Percentiles rank a stretch among this genome's conserved stretches.
Evolutionary conservation across 129 eudicot genomes (phyloP).

Genomic region (Centrapalus pauciflorus): DNA sequence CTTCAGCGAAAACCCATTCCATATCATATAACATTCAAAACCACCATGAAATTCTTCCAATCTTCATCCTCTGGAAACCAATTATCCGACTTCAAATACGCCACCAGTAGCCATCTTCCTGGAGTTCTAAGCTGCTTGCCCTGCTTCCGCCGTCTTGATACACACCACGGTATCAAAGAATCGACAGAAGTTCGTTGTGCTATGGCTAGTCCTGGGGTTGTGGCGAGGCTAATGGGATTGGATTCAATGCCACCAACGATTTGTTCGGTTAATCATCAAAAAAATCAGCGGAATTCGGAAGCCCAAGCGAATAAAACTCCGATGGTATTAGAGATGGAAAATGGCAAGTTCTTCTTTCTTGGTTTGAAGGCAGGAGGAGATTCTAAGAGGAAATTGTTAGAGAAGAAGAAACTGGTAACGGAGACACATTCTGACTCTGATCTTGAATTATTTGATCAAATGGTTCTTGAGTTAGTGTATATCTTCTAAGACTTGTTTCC

Average conservation of each 20-base stretch:
- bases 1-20: neutral
- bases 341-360: slow-evolving; percentile 55
- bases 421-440: slow-evolving; percentile 16
- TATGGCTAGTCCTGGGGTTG: slow-evolving; percentile 37
- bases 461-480: slow-evolving; percentile 49
- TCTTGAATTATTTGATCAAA: slow-evolving; percentile 25
- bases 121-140: slow-evolving; percentile 39
- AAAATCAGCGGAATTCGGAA: slow-evolving; percentile 11
- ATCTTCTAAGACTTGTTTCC: slow-evolving; percentile 6
- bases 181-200: slow-evolving; percentile 4
- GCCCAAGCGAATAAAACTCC: slow-evolving; percentile 34
- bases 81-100: slow-evolving; percentile 16
- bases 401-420: slow-evolving; percentile 22
- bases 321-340: slow-evolving; percentile 42
- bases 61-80: slow-evolving; percentile 25
- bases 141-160: slow-evolving; percentile 32
- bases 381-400: slow-evolving; percentile 41
- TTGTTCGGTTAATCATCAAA: slow-evolving; percentile 2
- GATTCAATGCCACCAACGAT: slow-evolving; percentile 48
- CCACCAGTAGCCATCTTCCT: slow-evolving; percentile 30
- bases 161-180: slow-evolving; percentile 36
- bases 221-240: slow-evolving; percentile 77
- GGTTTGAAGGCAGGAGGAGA: slow-evolving; percentile 46
- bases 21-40: neutral
- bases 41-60: slow-evolving; percentile 37